Base-by-base conservation (phyloP, 1,284 basidiomycete species). In the Erythrobasidium hasegawianum region DNA sequence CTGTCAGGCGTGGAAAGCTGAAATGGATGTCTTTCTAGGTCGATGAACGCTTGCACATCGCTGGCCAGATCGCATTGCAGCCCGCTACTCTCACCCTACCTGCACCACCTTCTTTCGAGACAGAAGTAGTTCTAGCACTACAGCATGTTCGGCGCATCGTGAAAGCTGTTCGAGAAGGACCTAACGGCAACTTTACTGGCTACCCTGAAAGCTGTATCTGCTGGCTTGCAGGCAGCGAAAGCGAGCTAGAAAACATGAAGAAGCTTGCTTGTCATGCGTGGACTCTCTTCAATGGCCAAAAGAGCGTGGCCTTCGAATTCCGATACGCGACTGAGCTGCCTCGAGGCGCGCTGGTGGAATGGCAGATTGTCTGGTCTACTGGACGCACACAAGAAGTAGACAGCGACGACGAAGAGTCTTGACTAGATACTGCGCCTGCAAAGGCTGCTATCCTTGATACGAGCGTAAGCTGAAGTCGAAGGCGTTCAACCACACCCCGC, bases 41-140 rank as follows among this genome's bases (percentile, higher is more conserved):
- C 45, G 85, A 84, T 66, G 83, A 87, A 59, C 84, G 85, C 2
- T 80, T 92, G 9, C 91, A 89, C 73, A 81, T 98, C 64, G 95
- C 96, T 0, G 96, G 96, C 2, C 96, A 98, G 76, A 97, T 99
- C 55, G 91, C 92, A 0, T 81, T 99, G 27, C 80, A 88, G 24
- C 95, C 96, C 0, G 80, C 85, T 40, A 84, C 80, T 43, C 81
- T 97, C 47, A 77, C 81, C 0, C 79, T 97, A 5, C 88, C 89
- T 0, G 78, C 80, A 0, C 83, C 85, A 0, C 77, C 74, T 16
- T 85, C 82, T 1, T 77, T 90, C 57, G 76, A 81, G 0, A 72
- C 80, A 16, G 90, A 95, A 78, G 82, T 84, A 0, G 86, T 87
- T 1, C 80, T 97, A 1, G 82, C 85, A 0, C 81, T 87, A 29